Base-by-base conservation (phyloP, 371 early-diverging fungal species). In the Blakeslea trispora region DNA sequence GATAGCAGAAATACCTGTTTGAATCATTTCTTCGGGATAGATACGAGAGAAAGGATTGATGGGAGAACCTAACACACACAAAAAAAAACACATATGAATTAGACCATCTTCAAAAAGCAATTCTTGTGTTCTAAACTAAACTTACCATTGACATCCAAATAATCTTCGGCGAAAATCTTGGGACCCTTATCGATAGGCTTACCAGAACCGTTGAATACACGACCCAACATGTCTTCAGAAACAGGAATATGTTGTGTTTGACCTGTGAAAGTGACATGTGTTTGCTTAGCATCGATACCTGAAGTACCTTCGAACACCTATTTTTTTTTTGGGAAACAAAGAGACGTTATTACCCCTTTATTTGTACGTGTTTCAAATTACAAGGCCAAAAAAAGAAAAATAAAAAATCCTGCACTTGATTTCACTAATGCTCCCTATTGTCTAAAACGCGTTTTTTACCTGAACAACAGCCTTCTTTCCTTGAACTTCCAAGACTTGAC, bases 21-120 rank as follows among this genome's bases (percentile, higher is more conserved):
- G 99, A 61, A 99, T 99, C 99, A 99, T 99, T 84, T 99, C 99
- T 81, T 98, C 99, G 47, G 99, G 99, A 73, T 99, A 99, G 63
- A 98, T 96, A 79, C 99, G 92, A 49, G 96, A 93, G 79, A 87
- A 96, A 35, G 99, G 99, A 81, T 99, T 99, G 80, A 99, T 98
- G 34, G 99, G 99, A 60, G 97, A 96, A 42, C 93, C 58, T 58
- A 45, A 28, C 2, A 87, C 84, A 50, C 13, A 24, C 13, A 28
- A 22, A 24, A 44, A 8, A 22, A 53, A 22, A 43, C 45, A 42
- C 43, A 41, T 19, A 18, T n/a, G n/a, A n/a, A n/a, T n/a, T n/a
- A n/a, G n/a, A n/a, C n/a, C n/a, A n/a, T n/a, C n/a, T n/a, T n/a
- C n/a, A n/a, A n/a, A n/a, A n/a, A n/a, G n/a, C n/a, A n/a, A n/a